These are phyloP conservation scores for Cicer yamashitae DNA, from an alignment of 306 rosid species.

Conservation along the genomic window DNA sequence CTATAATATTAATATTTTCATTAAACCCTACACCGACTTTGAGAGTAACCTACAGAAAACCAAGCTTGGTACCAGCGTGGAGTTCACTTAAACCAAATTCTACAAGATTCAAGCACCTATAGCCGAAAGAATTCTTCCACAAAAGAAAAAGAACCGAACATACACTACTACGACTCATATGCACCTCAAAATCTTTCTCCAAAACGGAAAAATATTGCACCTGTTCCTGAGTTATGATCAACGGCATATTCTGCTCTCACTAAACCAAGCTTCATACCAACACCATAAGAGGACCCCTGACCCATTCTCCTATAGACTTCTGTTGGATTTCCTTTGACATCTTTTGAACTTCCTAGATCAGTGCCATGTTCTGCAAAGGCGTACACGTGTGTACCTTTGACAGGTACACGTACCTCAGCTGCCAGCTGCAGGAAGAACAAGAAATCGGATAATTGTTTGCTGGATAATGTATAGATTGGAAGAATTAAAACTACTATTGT, in stretches of 20 bases:
- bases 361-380: slow-evolving; percentile 96
- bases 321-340: slow-evolving; percentile 94
- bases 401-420: slow-evolving; percentile 82
- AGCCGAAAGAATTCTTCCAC: slow-evolving; percentile 47
- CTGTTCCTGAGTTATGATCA: slow-evolving; percentile 96
- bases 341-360: slow-evolving; percentile 93
- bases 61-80: slow-evolving; percentile 2
- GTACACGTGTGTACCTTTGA: slow-evolving; percentile 84
- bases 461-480: neutral
- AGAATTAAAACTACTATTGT: slow-evolving; percentile 20
- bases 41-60: slow-evolving; percentile 18
- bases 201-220: slow-evolving; percentile 90
- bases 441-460: slow-evolving; percentile 23
- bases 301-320: slow-evolving; percentile 96
- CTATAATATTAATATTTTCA: slow-evolving; percentile 1
- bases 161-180: slow-evolving; percentile 31
- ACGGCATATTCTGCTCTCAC: slow-evolving; percentile 94
- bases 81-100: slow-evolving; percentile 44
- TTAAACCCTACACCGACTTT: slow-evolving; percentile 31
- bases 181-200: slow-evolving; percentile 91
- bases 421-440: slow-evolving; percentile 70
- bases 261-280: slow-evolving; percentile 84
- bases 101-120: slow-evolving; percentile 37
- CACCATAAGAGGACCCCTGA: slow-evolving; percentile 89
- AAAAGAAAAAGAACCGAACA: slow-evolving; percentile 44